Evolutionary conservation across 345 rosid species (phyloP).

Genomic region (Toxicodendron radicans): DNA sequence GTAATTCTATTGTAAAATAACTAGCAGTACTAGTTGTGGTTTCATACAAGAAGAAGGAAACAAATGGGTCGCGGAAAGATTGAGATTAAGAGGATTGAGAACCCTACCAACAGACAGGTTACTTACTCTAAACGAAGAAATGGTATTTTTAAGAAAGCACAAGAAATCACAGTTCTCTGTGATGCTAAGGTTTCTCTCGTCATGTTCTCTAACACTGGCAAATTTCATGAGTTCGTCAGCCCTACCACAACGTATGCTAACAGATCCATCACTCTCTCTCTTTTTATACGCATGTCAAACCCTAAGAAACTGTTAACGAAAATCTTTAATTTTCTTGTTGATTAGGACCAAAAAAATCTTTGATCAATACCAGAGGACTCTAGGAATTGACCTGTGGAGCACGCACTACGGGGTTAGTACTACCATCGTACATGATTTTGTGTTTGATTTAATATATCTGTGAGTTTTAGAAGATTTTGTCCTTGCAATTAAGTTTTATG

Average conservation of each 20-base stretch:
- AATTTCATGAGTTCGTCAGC: conserved; percentile 52
- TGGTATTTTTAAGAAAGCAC: conserved; percentile 68
- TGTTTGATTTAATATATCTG: neutral
- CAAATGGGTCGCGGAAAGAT: conserved; percentile 62
- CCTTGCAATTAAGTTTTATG: neutral
- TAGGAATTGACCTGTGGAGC: conserved; percentile 56
- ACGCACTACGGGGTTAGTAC: conserved; percentile 51
- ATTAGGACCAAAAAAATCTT: conserved; percentile 44
- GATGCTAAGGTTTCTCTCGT: conserved; percentile 67
- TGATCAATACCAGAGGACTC: conserved; percentile 48
- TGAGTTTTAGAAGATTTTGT: neutral
- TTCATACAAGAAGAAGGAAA: neutral
- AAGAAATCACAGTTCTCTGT: conserved; percentile 65
- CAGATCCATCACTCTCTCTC: neutral
- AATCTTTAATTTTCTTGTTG: neutral
- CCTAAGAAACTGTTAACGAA: neutral
- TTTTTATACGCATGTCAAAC: neutral
- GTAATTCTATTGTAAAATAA: neutral
- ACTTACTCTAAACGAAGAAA: conserved; percentile 62
- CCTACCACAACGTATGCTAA: conserved; percentile 40
- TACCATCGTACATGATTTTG: neutral
- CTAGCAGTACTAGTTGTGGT: neutral
- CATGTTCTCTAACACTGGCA: conserved; percentile 50
- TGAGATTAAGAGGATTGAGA: conserved; percentile 64
- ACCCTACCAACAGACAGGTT: conserved; percentile 60